Evolutionary conservation across 2,329 filamentous ascomycete genomes (phyloP), one percentile per base, ranked within the genome.

Genomic region (Diplodia mutila): DNA sequence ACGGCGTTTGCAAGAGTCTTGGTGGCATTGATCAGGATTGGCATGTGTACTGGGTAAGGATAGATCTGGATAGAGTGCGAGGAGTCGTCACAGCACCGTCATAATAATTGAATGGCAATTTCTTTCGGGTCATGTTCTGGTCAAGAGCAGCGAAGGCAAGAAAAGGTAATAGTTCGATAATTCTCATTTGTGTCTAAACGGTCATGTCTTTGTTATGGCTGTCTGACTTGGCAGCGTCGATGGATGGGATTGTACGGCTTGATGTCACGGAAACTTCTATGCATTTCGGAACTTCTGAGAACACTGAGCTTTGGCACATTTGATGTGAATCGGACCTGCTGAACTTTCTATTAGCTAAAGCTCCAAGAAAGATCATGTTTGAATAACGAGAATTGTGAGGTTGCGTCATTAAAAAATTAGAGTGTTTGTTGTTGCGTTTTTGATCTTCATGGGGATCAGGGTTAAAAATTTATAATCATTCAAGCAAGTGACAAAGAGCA

Each of bases 391-490:
- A 2, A 18, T 23, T 51, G 29, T 18, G 46, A 25, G 46, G 3
- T 9, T 16, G 42, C 32, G 80, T 89, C 87, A 89, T 85, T 79
- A 89, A 89, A 89, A 89, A 89, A 89, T 89, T 89, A 89, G 86
- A 89, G 86, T 89, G 83, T 86, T 86, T 87, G 86, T 87, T 87
- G 84, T 83, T 63, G 59, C 42, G 82, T 81, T 85, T 84, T 83
- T 85, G 72, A 77, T 88, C 86, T 80, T 87, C 87, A 88, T 79
- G 73, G 77, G 23, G 75, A 79, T 88, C 83, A 82, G 87, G 82
- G 87, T 89, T 89, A 89, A 89, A 89, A 89, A 88, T 78, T 70
- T 80, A 79, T 89, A 85, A 89, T 90, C 87, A 85, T 86, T 75
- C 80, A 80, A 75, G 39, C 25, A 32, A 61, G 54, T 21, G 57